Evolutionary conservation across 2,329 filamentous ascomycete species (phyloP), one percentile per base, ranked within the genome.

Genomic region (Arthroderma uncinatum): DNA sequence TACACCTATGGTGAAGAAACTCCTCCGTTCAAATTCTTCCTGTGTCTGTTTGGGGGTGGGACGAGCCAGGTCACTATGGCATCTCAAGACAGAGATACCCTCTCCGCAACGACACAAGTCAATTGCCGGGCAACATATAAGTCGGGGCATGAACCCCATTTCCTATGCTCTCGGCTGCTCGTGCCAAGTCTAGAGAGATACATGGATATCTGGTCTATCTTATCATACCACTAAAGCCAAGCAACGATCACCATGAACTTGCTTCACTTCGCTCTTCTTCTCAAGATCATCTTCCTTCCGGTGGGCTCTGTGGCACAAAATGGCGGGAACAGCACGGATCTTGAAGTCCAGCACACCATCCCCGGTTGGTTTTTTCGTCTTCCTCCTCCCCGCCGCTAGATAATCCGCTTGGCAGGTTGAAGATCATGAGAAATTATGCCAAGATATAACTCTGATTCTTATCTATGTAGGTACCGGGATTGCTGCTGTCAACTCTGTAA

Each of bases 401-500:
- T 9, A 42, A 42, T 42, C 39, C n/a, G 19, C 39, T 42, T 42
- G 39, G 39, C 39, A 21, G 39, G 39, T 19, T 42, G 39, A 42
- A 42, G 39, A 42, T 42, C 39, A 10, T 42, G 39, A 19, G 9
- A 21, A 21, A 21, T 7, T 48, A 25, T 12, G 6, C 33, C 44
- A 28, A 48, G 25, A n/a, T 2, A 30, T 4, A 48, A 5, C 28
- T 48, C 44, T 48, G 23, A 48, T 21, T n/a, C 10, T n/a, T 48
- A n/a, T 48, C 10, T 25, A 4, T 28, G 7, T 30, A 48, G 44
- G 28, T 28, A 53, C 50, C 16, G 50, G 34, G 9, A 34, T 53
- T 9, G 50, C 50, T 19, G 50, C 50, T n/a, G 50, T 53, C 19
- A 53, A 53, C 50, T 53, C 50, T 36, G 50, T 34, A 7, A 53